Percentiles rank a stretch among this genome's conserved stretches.
phyloP scores from a whole-genome alignment of 129 eudicot genomes.

The Pseudognaphalium luteoalbum region DNA sequence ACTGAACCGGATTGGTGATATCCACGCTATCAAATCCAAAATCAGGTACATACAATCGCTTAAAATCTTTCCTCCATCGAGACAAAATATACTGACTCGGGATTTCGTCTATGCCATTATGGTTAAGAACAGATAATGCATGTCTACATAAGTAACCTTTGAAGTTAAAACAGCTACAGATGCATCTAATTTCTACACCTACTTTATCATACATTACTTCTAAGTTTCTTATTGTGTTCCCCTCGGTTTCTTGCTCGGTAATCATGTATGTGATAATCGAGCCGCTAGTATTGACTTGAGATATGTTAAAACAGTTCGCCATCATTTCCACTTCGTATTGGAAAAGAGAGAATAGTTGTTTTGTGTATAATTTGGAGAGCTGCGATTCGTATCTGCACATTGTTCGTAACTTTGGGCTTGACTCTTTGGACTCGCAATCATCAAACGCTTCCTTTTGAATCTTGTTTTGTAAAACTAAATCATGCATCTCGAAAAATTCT shows the following conservation, averaged over 20 bases:
- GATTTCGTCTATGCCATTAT: slow-evolving; percentile 67
- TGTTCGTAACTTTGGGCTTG: slow-evolving; percentile 48
- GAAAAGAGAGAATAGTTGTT: slow-evolving; percentile 58
- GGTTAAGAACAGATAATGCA: slow-evolving; percentile 59
- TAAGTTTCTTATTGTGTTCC: slow-evolving; percentile 36
- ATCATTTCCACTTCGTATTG: slow-evolving; percentile 73
- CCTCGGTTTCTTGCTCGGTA: slow-evolving; percentile 60
- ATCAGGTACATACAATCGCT: slow-evolving; percentile 60
- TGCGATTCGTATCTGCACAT: slow-evolving; percentile 61
- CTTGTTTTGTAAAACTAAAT: slow-evolving; percentile 50
- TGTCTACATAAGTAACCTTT: slow-evolving; percentile 79
- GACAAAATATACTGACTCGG: slow-evolving; percentile 62
- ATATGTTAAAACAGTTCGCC: slow-evolving; percentile 53
- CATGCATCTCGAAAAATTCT: slow-evolving; percentile 61
- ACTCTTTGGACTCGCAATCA: slow-evolving; percentile 65
- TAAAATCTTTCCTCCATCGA: slow-evolving; percentile 86
- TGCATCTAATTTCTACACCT: slow-evolving; percentile 72
- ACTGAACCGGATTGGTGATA: slow-evolving; percentile 59
- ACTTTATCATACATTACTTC: slow-evolving; percentile 73
- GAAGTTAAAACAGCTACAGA: slow-evolving; percentile 71
- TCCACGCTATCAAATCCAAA: slow-evolving; percentile 57
- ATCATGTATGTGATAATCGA: slow-evolving; percentile 58
- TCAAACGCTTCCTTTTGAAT: slow-evolving; percentile 63
- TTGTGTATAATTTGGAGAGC: slow-evolving; percentile 64
- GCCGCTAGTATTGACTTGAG: slow-evolving; percentile 66